phyloP scores from a whole-genome alignment of 2,329 filamentous ascomycete species.

The Sporothrix dimorphospora region DNA sequence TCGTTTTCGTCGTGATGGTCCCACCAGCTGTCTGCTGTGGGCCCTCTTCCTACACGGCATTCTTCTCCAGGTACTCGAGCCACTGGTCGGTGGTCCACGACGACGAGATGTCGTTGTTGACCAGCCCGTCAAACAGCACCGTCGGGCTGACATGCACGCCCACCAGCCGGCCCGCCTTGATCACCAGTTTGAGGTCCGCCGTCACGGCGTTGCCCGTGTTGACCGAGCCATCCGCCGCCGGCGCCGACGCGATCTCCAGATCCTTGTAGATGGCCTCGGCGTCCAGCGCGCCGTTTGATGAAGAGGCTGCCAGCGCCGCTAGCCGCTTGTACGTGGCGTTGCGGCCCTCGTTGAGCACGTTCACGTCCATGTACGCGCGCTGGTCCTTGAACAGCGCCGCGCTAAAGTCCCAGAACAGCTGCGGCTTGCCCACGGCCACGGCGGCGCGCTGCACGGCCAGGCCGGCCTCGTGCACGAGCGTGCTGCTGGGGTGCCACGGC shows the following conservation, averaged over 20 bases:
- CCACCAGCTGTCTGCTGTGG: background rate
- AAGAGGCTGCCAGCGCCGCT: slow-evolving; percentile 68
- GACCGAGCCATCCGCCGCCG: slow-evolving; percentile 66
- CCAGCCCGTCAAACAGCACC: slow-evolving; percentile 83
- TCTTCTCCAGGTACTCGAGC: slow-evolving; percentile 76
- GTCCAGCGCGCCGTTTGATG: slow-evolving; percentile 72
- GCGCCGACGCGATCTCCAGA: slow-evolving; percentile 69
- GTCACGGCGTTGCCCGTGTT: slow-evolving; percentile 85
- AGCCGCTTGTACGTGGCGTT: slow-evolving; percentile 83
- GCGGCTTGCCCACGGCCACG: slow-evolving; percentile 45
- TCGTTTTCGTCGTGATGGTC: background rate
- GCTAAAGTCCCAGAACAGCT: slow-evolving; percentile 81
- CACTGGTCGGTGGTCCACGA: slow-evolving; percentile 80
- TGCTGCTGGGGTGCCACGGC: slow-evolving; percentile 91
- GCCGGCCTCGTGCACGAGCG: slow-evolving; percentile 79
- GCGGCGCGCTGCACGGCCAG: slow-evolving; percentile 75
- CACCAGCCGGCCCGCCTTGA: slow-evolving; percentile 77
- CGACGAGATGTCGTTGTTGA: slow-evolving; percentile 77
- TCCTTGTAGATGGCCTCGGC: slow-evolving; percentile 70
- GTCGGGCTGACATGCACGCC: slow-evolving; percentile 92
- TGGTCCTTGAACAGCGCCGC: slow-evolving; percentile 68
- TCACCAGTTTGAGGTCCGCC: slow-evolving; percentile 78
- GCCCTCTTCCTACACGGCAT: slow-evolving; percentile 44
- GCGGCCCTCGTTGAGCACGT: slow-evolving; percentile 78
- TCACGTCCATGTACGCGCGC: slow-evolving; percentile 80